Conservation (phyloP, 495 filamentous ascomycete species). For the Monascus purpureus region DNA sequence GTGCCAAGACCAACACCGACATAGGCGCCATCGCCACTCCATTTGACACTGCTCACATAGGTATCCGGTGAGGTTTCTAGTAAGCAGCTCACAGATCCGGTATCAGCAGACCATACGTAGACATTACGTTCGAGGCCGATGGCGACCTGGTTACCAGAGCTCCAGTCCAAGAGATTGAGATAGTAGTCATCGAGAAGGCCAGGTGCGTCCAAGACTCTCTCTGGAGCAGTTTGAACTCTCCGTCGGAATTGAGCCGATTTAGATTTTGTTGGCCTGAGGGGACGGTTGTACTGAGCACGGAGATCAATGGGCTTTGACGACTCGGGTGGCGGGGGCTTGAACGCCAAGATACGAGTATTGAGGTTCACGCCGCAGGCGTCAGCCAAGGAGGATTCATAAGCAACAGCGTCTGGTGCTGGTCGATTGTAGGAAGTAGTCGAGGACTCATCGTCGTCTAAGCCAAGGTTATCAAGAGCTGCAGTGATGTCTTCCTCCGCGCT, state of each 20-base stretch:
- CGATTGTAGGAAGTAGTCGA: constrained; percentile 45
- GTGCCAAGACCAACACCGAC: constrained; percentile 89
- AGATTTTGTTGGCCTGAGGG: constrained; percentile 62
- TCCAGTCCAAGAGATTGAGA: constrained; percentile 96
- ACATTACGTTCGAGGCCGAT: constrained; percentile 94
- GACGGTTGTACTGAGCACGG: constrained; percentile 94
- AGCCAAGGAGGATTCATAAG: constrained; percentile 86
- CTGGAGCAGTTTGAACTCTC: constrained; percentile 83
- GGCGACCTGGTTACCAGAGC: constrained; percentile 90
- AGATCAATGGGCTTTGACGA: constrained; percentile 96
- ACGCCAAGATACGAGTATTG: constrained; percentile 92
- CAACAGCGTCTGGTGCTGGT: constrained; percentile 71
- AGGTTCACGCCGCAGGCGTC: constrained; percentile 84
- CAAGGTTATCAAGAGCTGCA: constrained; percentile 64
- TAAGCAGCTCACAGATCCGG: constrained; percentile 72
- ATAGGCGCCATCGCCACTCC: constrained; percentile 94
- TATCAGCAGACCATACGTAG: constrained; percentile 98
- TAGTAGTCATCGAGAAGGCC: constrained; percentile 98
- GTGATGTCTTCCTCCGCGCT: constrained; percentile 62
- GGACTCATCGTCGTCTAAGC: constrained; percentile 48
- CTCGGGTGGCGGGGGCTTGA: constrained; percentile 94
- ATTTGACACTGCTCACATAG: constrained; percentile 95
- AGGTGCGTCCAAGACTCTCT: constrained; percentile 94
- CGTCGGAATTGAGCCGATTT: constrained; percentile 72
- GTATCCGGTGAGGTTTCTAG: constrained; percentile 79